Evolutionary conservation across 2,329 filamentous ascomycete species (phyloP), one percentile per base, ranked within the genome.

Genomic region (Pseudogymnoascus sp.): DNA sequence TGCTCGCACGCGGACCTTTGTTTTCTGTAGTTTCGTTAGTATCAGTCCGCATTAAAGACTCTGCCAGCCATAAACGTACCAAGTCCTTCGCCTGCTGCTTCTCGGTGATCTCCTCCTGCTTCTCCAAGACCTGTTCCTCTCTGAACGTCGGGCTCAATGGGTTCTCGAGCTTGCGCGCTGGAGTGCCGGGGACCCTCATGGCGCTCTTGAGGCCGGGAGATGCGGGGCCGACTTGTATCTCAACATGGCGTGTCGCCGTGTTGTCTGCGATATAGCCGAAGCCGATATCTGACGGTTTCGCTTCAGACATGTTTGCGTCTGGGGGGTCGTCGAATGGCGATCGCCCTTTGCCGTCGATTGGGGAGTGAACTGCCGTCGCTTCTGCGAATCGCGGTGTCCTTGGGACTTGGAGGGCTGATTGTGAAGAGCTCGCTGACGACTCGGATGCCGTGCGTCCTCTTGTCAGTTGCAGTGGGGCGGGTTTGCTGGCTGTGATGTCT

Each of bases 111-210:
- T 82, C 82, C 74, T 97, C 93, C 63, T 87, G 84, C 80, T 93
- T 92, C 78, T 97, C 93, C 33, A 97, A 78, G 4, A 89, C 76
- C 60, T 93, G 85, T 77, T 97, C 93, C 77, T 97, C 90, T 60
- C 84, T 82, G 75, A 97, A 97, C 0, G 92, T 97, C 41, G 93
- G 92, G 76, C 92, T 97, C 67, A 96, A 78, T 19, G 90, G 89
- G 74, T 93, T 94, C 67, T 81, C 80, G 61, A 92, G 77, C 65
- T 82, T 84, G 70, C 88, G 84, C 28, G 83, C 90, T 4, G 90
- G 87, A 2, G 91, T 93, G 19, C 92, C 91, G 4, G 93, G 92
- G 16, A 90, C 87, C 78, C 85, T 96, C 81, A 97, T 82, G 61
- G 92, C 92, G 75, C 91, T 96, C 81, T 94, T 96, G 69, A 96